A percentile compares a stretch with the other conserved stretches of the same genome.
phyloP scores from a whole-genome alignment of 2,329 filamentous ascomycete species.

The Sodiomyces alkalinus region DNA sequence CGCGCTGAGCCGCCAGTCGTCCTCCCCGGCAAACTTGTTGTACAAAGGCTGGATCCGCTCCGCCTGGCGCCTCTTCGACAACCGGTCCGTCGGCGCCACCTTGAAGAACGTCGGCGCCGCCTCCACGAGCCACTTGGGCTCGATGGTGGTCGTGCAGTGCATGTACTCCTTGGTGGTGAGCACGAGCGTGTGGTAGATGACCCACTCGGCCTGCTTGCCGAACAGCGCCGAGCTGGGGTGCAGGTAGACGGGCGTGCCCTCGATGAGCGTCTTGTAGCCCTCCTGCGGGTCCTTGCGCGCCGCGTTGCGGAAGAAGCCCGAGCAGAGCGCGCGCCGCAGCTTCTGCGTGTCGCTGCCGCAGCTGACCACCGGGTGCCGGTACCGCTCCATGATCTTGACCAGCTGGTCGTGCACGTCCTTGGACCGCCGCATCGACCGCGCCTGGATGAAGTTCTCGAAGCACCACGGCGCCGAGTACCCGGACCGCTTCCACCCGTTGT shows the following conservation, averaged over 20 bases:
- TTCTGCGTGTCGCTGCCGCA: constrained; percentile 80
- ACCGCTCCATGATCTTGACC: constrained; percentile 83
- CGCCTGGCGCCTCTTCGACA: constrained; percentile 85
- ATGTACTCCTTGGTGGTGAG: constrained; percentile 97
- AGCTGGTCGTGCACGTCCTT: constrained; percentile 89
- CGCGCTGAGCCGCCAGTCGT: constrained; percentile 87
- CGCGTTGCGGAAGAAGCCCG: constrained; percentile 89
- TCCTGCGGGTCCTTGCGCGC: constrained; percentile 92
- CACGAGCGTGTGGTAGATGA: constrained; percentile 83
- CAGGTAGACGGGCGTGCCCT: constrained; percentile 87
- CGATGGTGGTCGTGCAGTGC: constrained; percentile 84
- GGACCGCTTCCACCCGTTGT: constrained; percentile 87
- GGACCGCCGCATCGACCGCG: constrained; percentile 71
- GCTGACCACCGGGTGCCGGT: constrained; percentile 66
- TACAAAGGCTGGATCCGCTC: constrained; percentile 92
- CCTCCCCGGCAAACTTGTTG: constrained; percentile 80
- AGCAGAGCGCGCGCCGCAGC: constrained; percentile 78
- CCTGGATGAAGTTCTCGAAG: constrained; percentile 95
- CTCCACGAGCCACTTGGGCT: constrained; percentile 88
- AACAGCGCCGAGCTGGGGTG: constrained; percentile 87
- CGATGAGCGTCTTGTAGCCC: constrained; percentile 93
- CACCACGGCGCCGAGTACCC: constrained; percentile 82
- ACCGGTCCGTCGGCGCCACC: constrained; percentile 70
- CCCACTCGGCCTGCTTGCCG: constrained; percentile 91
- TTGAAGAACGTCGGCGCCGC: constrained; percentile 99